Base-by-base conservation (phyloP, 2,329 filamentous ascomycete species). In the Trichoderma arundinaceum region DNA sequence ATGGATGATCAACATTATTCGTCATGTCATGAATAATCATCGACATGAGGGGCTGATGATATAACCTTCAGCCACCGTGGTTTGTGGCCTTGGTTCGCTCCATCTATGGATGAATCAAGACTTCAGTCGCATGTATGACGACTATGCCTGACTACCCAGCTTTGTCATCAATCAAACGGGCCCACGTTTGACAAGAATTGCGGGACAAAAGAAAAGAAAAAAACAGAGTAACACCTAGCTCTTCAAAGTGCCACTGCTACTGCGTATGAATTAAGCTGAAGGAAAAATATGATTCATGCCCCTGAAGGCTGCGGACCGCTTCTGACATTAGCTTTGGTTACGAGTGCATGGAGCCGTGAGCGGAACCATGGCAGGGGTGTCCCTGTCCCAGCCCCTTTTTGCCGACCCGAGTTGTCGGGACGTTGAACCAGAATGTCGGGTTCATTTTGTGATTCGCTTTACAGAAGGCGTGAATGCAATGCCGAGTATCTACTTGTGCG, bases 401-500 rank as follows among this genome's bases (percentile, higher is more conserved):
- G 69, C 75, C 74, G 75, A 76, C 73, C 75, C 75, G 74, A 70
- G 70, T 71, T 67, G 69, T 75, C 75, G 75, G 75, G 72, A 71
- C 74, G 69, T 53, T 68, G 71, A 70, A 72, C 74, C 74, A 73
- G 68, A 73, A 68, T 69, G 59, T 72, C 71, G 74, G 74, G 33
- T 22, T 48, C 17, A 17, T 53, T 22, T 52, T 38, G 33, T 32
- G 7, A 12, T 28, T 4, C 12, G 12, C 13, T 35, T 63, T 22
- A 44, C 8, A n/a, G 39, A 12, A 38, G 13, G 15, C 32, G 3
- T 44, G 28, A 33, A 5, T 2, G 13, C 9, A 13, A 54, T 39
- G 22, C 49, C 17, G 28, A 9, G 13, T 12, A 6, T 52, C n/a
- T 10, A 33, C 28, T 22, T 1, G n/a, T 8, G 35, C 35, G 38